Base-by-base conservation (phyloP, 805 yeast species). In the Candida coquimbonensis region DNA sequence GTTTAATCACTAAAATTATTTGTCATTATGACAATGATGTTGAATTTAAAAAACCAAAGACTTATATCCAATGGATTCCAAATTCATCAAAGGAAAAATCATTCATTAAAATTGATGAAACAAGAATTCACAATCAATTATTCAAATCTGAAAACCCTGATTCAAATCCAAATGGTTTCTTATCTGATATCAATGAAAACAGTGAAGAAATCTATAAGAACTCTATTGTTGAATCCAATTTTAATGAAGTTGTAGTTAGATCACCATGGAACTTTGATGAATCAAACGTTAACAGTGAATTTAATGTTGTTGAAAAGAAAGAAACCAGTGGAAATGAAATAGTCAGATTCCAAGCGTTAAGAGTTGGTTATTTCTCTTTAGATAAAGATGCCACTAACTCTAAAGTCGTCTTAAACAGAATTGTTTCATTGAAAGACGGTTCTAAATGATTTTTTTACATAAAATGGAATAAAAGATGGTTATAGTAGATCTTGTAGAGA, bases 31-130 rank as follows among this genome's bases (percentile, higher is more conserved):
- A 89, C 61, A 79, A 78, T 51, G 87, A 78, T 45, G 64, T 70
- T 19, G 48, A 42, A 14, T 61, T 63, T 14, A 69, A 68, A 46
- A 68, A 65, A 42, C 99, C 99, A 61, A 93, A 91, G 78, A 90
- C 99, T 9, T 93, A 74, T 63, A 89, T 93, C 60, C 99, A 93
- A 69, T 93, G 99, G 99, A 81, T 93, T 43, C 95, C 96, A 43
- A 79, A 80, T 51, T 71, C 81, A 21, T 68, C 70, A 31, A 75
- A 77, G 49, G 70, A 78, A 56, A 68, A 70, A 37, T 80, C 88
- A 9, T 90, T 91, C 5, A 72, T 84, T 40, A 66, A 66, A 44
- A 64, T 93, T 46, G 65, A 73, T 29, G 95, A 93, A 67, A 85
- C 90, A 25, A 81, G 98, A 67, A 74, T 87, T 51, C 89, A 91